Conservation (phyloP, 1,284 basidiomycete species). For the Boletus austroedulis region DNA sequence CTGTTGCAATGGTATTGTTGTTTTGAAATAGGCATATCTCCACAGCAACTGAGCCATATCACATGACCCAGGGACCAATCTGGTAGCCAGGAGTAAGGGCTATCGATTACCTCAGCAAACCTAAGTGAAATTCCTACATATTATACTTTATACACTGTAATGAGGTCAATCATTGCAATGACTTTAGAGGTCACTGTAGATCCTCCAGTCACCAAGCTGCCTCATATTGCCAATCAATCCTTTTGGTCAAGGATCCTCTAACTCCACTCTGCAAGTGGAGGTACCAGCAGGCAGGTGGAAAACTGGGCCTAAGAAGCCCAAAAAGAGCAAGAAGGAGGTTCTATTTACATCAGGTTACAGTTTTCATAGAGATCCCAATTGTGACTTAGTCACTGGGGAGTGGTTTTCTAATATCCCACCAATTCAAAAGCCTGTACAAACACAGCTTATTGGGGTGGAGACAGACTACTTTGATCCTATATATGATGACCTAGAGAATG, state of each 20-base stretch:
- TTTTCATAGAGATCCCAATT: not conserved
- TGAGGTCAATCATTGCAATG: too few species aligned
- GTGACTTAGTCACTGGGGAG: not conserved
- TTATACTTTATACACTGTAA: too few species aligned
- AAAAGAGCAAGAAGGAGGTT: not conserved
- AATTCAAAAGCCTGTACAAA: too few species aligned
- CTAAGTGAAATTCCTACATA: too few species aligned
- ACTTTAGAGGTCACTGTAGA: too few species aligned
- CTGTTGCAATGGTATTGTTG: too few species aligned
- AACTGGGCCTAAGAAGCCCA: too few species aligned
- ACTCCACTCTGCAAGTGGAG: not conserved
- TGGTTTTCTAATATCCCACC: not conserved
- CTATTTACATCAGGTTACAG: not conserved
- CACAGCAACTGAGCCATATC: too few species aligned
- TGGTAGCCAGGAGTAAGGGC: too few species aligned
- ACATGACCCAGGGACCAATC: too few species aligned
- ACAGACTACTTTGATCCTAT: not conserved
- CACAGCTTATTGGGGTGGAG: not conserved
- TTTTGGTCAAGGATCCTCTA: not conserved
- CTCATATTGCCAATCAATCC: not conserved
- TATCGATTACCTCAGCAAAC: too few species aligned
- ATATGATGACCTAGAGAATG: not conserved
- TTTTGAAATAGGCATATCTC: too few species aligned
- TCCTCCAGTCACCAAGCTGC: not conserved
- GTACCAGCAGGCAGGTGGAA: not conserved